These are phyloP conservation scores for Mortierella sp. DNA, from an alignment of 371 early-diverging fungal genomes.

Conservation along the genomic window DNA sequence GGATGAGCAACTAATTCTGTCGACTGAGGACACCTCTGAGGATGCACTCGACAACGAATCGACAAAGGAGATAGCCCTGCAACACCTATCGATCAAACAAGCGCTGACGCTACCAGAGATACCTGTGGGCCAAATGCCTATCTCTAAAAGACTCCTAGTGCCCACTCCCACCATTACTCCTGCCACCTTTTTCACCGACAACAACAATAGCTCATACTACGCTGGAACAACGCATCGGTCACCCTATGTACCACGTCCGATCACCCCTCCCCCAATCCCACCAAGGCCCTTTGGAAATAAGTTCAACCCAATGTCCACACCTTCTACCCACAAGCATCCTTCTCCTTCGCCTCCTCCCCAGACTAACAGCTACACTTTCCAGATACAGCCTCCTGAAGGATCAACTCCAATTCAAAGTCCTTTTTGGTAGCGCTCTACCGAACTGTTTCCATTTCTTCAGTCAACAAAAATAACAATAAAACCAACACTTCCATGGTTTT, in stretches of 20 bases:
- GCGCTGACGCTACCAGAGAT: too few species aligned
- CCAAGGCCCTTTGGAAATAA: conserved; percentile 9
- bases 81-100: neutral
- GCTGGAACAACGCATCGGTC: conserved; percentile 9
- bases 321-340: neutral
- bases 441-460: neutral
- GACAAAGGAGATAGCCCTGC: conserved; percentile 8
- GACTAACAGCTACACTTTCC: neutral
- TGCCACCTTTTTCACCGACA: neutral
- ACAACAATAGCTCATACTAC: conserved; percentile 1
- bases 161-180: neutral
- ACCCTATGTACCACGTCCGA: conserved; percentile 9
- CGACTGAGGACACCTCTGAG: conserved; percentile 7
- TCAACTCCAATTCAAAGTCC: conserved; percentile 14
- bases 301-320: neutral
- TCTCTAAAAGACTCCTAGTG: too few species aligned
- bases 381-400: conserved; percentile 8
- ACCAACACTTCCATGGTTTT: too few species aligned
- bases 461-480: neutral
- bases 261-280: conserved; percentile 16
- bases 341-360: neutral
- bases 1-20: neutral
- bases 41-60: conserved; percentile 13
- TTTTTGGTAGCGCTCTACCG: conserved; percentile 5
- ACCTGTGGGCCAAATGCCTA: too few species aligned